Evolutionary conservation across 108 stramenopile species (phyloP).

Genomic region (Skeletonema potamos): DNA sequence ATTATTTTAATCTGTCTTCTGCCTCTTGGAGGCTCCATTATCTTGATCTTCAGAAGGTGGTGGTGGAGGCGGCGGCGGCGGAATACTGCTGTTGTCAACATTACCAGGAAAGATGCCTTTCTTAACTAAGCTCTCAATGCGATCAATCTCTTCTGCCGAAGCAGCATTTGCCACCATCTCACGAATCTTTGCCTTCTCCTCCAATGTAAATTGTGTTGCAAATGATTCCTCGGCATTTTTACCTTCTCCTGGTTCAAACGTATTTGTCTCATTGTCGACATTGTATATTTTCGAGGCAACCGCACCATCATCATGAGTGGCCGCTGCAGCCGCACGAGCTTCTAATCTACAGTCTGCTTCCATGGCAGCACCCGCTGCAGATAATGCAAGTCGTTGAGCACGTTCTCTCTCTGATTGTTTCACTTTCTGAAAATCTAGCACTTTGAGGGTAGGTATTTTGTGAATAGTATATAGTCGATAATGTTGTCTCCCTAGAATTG

Average conservation of each 20-base stretch:
- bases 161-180: slow-evolving; percentile 76
- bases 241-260: slow-evolving; percentile 83
- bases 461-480: slow-evolving; percentile 72
- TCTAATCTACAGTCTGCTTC: slow-evolving; percentile 75
- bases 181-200: slow-evolving; percentile 77
- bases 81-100: neutral
- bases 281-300: neutral
- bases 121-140: slow-evolving; percentile 75
- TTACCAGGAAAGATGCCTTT: slow-evolving; percentile 65
- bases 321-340: slow-evolving; percentile 43
- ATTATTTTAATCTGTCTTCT: slow-evolving; percentile 17
- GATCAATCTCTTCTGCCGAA: slow-evolving; percentile 76
- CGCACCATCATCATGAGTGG: neutral
- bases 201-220: slow-evolving; percentile 65
- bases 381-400: slow-evolving; percentile 69
- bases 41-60: slow-evolving; percentile 20
- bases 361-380: slow-evolving; percentile 84
- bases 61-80: slow-evolving; percentile 24
- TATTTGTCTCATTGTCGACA: slow-evolving; percentile 41
- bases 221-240: slow-evolving; percentile 70
- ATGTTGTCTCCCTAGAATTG: slow-evolving; percentile 70
- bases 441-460: slow-evolving; percentile 73
- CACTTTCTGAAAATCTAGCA: slow-evolving; percentile 72
- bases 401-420: slow-evolving; percentile 74
- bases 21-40: slow-evolving; percentile 12